These are phyloP conservation scores for Dryadomyces quercus-mongolicae DNA, from an alignment of 2,329 filamentous ascomycete genomes.

Conservation along the genomic window DNA sequence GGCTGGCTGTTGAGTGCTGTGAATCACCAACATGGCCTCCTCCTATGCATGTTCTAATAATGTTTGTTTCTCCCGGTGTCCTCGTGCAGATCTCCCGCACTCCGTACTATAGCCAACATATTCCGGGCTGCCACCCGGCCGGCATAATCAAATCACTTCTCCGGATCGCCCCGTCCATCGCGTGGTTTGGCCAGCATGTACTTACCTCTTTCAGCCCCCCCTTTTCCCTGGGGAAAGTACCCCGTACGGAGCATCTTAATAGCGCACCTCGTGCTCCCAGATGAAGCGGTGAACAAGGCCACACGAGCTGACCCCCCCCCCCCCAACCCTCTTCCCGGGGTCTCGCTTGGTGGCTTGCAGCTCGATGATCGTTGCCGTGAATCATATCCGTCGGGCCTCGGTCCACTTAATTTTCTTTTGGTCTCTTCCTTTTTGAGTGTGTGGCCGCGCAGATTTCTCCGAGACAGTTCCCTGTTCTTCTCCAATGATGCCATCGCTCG, in stretches of 20 bases:
- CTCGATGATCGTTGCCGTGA: not conserved
- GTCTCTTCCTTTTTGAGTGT: not conserved
- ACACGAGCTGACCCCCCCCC: not conserved
- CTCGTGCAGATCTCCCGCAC: not conserved
- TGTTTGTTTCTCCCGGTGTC: not conserved
- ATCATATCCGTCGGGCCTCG: not conserved
- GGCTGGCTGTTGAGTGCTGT: too few species aligned
- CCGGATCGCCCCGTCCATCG: too few species aligned
- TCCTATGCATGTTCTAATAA: not conserved
- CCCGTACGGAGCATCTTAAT: not conserved
- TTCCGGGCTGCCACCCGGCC: too few species aligned
- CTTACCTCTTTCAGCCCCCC: too few species aligned
- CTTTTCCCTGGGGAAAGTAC: not conserved
- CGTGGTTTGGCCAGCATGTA: too few species aligned
- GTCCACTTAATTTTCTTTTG: not conserved
- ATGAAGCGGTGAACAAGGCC: not conserved
- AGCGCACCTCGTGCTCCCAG: not conserved
- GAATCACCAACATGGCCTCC: too few species aligned
- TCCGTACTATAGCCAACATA: too few species aligned
- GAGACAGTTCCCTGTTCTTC: not conserved
- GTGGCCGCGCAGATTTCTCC: not conserved
- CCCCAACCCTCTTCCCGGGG: not conserved
- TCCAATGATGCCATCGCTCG: slow-evolving; percentile 8
- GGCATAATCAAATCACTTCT: too few species aligned
- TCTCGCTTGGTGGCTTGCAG: not conserved